Percentiles rank a stretch among this genome's conserved stretches.
phyloP scores from a whole-genome alignment of 257 asterid genomes.

The Orobanche coerulescens region DNA sequence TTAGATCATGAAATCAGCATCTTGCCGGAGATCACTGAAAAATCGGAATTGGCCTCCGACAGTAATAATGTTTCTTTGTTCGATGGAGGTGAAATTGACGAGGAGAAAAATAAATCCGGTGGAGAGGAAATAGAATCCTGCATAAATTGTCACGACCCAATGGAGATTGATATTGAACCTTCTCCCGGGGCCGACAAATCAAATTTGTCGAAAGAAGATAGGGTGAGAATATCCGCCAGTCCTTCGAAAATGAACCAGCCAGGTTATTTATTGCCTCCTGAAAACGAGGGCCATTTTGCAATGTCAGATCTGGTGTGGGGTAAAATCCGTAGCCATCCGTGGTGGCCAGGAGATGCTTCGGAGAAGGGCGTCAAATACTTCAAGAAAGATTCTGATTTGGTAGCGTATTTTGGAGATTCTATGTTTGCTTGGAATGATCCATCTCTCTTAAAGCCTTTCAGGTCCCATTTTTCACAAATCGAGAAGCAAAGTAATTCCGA shows the following conservation, averaged over 20 bases:
- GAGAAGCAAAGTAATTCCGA: slow-evolving; percentile 80
- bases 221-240: slow-evolving; percentile 23
- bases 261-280: slow-evolving; percentile 49
- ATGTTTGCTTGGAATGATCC: slow-evolving; percentile 96
- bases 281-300: slow-evolving; percentile 42
- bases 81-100: slow-evolving; percentile 16
- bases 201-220: slow-evolving; percentile 25
- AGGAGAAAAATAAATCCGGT: slow-evolving; percentile 1
- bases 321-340: slow-evolving; percentile 91
- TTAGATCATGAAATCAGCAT: slow-evolving; percentile 12
- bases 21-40: slow-evolving; percentile 22
- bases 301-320: slow-evolving; percentile 93
- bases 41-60: slow-evolving; percentile 4
- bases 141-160: slow-evolving; percentile 21
- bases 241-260: slow-evolving; percentile 36
- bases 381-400: slow-evolving; percentile 75
- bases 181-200: slow-evolving; percentile 31
- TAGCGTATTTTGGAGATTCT: slow-evolving; percentile 89
- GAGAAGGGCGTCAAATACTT: slow-evolving; percentile 65
- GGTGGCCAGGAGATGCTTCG: slow-evolving; percentile 99
- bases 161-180: slow-evolving; percentile 28
- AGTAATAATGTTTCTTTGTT: slow-evolving; percentile 16
- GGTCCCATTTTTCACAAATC: slow-evolving; percentile 57
- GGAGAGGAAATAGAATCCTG: slow-evolving; percentile 33
- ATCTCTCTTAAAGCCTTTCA: slow-evolving; percentile 68